Base-by-base conservation (phyloP, 2,329 filamentous ascomycete species). In the Aspergillus melleus region DNA sequence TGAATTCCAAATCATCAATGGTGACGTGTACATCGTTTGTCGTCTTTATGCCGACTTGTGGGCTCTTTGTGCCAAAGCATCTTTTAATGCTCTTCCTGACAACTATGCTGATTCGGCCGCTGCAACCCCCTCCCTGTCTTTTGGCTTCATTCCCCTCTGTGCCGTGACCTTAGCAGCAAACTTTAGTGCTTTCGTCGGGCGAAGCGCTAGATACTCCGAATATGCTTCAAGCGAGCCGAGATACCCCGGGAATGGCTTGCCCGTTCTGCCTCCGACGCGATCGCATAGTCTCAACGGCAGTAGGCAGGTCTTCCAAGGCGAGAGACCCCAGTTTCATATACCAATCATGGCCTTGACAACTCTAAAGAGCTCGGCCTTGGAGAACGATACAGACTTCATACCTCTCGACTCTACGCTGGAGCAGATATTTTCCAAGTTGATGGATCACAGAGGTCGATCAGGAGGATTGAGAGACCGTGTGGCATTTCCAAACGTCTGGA, bases 141-240 rank as follows among this genome's bases (percentile, higher is more conserved):
- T 73, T 47, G 68, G 64, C 5, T 74, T 75, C 54, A 59, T 73
- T 22, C 72, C 72, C n/a, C 66, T 75, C 10, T 75, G 72, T 46
- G 64, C 71, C 2, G 66, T 74, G 6, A 75, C 72, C 0, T 57
- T 75, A 29, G 71, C 70, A 29, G 70, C 68, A 14, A 74, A 74
- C 46, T 73, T 69, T 29, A 61, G 66, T 36, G 51, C 64, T 1
- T 74, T 74, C 53, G 30, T 64, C 9, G 55, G 63, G 29, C 62
- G 70, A 42, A 70, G 66, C 49, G 55, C 54, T 1, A 42, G 20
- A 11, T 59, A 66, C 52, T 39, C 44, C 20, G 29, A 54, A 4
- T 44, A 42, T 10, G 26, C 42, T 8, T 49, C 57, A 6, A 46
- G 52, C 14, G 56, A 55, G 10, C 50, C 4, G 3, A 60, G 54